Evolutionary conservation across 805 yeast genomes (phyloP).

Genomic region (Saturnispora hagleri): DNA sequence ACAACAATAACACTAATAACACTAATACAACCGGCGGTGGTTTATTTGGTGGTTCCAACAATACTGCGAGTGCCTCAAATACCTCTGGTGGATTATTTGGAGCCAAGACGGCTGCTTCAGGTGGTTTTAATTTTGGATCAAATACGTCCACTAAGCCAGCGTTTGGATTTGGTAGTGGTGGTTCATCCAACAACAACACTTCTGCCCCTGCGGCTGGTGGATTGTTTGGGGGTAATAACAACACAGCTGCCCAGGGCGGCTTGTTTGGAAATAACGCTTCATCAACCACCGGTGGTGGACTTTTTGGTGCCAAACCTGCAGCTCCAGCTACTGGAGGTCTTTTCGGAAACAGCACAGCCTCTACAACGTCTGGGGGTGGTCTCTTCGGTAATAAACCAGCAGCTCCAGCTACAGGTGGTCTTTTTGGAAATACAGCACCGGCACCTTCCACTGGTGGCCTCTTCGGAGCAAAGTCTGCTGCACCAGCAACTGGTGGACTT

Average conservation of each 20-base stretch:
- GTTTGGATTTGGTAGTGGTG: slow-evolving; percentile 3
- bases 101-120: slow-evolving; percentile 14
- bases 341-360: slow-evolving; percentile 15
- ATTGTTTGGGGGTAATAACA: slow-evolving; percentile 8
- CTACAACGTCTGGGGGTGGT: slow-evolving; percentile 14
- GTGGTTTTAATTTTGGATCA: slow-evolving; percentile 29
- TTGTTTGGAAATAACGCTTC: slow-evolving; percentile 22
- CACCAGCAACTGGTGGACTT: slow-evolving; percentile 12
- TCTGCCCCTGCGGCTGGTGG: slow-evolving; percentile 11
- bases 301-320: slow-evolving; percentile 7
- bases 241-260: slow-evolving; percentile 4
- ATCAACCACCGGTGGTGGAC: slow-evolving; percentile 21
- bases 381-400: slow-evolving; percentile 19
- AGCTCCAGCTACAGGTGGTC: slow-evolving; percentile 17
- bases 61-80: slow-evolving; percentile 7
- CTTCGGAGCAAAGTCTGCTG: slow-evolving; percentile 13
- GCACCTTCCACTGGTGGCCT: slow-evolving; percentile 8
- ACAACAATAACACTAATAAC: neutral
- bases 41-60: slow-evolving; percentile 13
- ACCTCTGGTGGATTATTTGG: slow-evolving; percentile 17
- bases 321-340: slow-evolving; percentile 21
- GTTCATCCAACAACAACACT: too few species aligned
- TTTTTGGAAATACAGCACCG: slow-evolving; percentile 25
- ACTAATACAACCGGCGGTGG: slow-evolving; percentile 11
- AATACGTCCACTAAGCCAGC: neutral